A percentile compares a stretch with the other conserved stretches of the same genome.
Conservation (phyloP, 768 basidiomycete genomes). For the Dentipellis fragilis region DNA sequence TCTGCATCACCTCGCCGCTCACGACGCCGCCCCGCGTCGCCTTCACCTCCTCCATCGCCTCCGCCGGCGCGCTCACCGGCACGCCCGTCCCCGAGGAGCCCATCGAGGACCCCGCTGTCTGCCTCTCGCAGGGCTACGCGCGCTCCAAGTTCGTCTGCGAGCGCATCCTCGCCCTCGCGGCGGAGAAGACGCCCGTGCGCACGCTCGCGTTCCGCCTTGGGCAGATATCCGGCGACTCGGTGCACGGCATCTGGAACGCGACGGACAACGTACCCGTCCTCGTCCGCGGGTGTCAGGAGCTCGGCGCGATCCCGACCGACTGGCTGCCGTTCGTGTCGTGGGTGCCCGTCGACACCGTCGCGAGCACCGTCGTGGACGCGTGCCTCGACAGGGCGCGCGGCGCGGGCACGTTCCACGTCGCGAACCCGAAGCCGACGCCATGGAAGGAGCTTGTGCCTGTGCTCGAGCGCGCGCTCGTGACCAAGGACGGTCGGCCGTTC, state of each 20-base stretch:
- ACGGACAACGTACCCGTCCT: constrained; percentile 5
- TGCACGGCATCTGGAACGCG: constrained; percentile 4
- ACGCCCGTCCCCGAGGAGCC: neutral
- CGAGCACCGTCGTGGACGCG: constrained; percentile 1
- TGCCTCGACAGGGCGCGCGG: neutral
- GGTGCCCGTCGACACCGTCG: constrained; percentile 6
- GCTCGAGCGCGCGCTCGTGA: neutral
- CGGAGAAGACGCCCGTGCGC: neutral
- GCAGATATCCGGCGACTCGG: constrained; percentile 1
- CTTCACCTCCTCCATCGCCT: constrained; percentile 4
- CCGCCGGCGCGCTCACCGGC: neutral
- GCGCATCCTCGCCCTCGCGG: constrained; percentile 1
- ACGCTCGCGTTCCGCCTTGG: neutral
- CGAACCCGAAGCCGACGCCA: constrained; percentile 5
- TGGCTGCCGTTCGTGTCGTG: constrained; percentile 4
- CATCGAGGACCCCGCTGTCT: neutral
- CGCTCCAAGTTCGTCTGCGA: constrained; percentile 18
- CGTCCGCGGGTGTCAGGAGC: constrained; percentile 4
- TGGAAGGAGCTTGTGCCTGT: constrained; percentile 1
- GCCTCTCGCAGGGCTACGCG: constrained; percentile 11
- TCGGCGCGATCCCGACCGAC: constrained; percentile 2
- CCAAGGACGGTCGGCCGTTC: neutral
- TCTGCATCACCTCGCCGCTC: constrained; percentile 7
- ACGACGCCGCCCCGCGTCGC: neutral
- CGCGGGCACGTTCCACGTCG: constrained; percentile 4